Evolutionary conservation across 148 eudicot species (phyloP).

Genomic region (Nyssa sinensis): DNA sequence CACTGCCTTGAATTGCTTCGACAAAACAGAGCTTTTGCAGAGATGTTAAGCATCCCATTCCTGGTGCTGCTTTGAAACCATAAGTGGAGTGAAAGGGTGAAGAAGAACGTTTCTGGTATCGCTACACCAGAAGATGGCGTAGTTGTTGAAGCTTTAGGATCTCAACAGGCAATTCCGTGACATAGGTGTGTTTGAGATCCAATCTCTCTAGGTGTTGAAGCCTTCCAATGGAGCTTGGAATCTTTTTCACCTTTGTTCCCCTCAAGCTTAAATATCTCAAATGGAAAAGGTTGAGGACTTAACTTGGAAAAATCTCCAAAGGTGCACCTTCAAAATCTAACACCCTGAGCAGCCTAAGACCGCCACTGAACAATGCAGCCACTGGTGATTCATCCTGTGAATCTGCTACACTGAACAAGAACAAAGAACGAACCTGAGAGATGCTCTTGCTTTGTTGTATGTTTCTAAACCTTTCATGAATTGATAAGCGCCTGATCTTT

Average conservation of each 20-base stretch:
- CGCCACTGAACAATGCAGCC: too few relatives aligned
- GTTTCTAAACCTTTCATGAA: not conserved
- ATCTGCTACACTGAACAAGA: not conserved
- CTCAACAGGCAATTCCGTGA: slow-evolving; percentile 8
- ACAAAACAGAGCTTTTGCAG: slow-evolving; percentile 16
- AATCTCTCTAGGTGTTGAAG: slow-evolving; percentile 7
- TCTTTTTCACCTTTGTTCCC: not conserved
- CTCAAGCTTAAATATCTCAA: slow-evolving; percentile 3
- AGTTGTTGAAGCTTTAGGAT: slow-evolving; percentile 15
- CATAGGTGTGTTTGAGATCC: slow-evolving; percentile 4
- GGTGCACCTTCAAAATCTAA: slow-evolving; percentile 6
- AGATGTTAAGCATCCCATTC: not conserved
- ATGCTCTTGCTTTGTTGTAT: not conserved
- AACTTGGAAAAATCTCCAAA: not conserved
- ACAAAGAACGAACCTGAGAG: not conserved
- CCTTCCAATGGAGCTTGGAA: slow-evolving; percentile 2
- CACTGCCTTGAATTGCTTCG: slow-evolving; percentile 1
- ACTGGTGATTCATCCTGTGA: too few relatives aligned
- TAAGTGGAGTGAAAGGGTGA: too few relatives aligned
- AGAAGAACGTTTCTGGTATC: too few relatives aligned
- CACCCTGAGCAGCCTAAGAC: slow-evolving; percentile 4
- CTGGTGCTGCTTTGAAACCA: slow-evolving; percentile 5
- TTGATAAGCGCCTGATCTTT: not conserved
- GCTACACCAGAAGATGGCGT: not conserved
- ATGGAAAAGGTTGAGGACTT: slow-evolving; percentile 1